These are phyloP conservation scores for Dendrobium nobile DNA, from an alignment of 106 monocot species.

Conservation along the genomic window DNA sequence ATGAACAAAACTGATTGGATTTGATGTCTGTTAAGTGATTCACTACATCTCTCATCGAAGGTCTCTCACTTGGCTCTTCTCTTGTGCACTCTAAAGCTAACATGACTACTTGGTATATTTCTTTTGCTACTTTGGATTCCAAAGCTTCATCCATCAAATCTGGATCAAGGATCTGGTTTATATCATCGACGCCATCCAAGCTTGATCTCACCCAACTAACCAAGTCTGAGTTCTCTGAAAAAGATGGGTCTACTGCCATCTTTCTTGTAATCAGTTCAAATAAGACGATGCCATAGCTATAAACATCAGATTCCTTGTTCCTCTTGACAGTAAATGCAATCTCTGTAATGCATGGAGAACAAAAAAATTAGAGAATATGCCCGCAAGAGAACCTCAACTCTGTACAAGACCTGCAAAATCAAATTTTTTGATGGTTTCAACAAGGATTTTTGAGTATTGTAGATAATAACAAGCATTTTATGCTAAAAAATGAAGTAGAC, in stretches of 20 bases:
- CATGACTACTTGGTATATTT: conserved; percentile 29
- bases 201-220: conserved; percentile 56
- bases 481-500: neutral
- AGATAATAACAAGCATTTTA: neutral
- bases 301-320: conserved; percentile 77
- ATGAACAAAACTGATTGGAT: conserved; percentile 8
- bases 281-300: conserved; percentile 81
- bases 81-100: conserved; percentile 56
- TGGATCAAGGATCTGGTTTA: conserved; percentile 41
- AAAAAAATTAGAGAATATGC: conserved; percentile 1
- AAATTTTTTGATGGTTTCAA: neutral
- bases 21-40: conserved; percentile 41
- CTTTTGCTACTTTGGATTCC: conserved; percentile 26
- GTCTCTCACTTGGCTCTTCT: conserved; percentile 35
- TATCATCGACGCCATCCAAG: conserved; percentile 14
- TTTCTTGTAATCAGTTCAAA: conserved; percentile 79
- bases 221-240: conserved; percentile 43
- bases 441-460: neutral
- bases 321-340: conserved; percentile 60
- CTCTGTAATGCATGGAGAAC: conserved; percentile 26
- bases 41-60: conserved; percentile 58
- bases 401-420: neutral
- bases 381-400: neutral
- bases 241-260: conserved; percentile 44
- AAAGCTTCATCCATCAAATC: conserved; percentile 35